These are phyloP conservation scores for Colletotrichum sublineola DNA, from an alignment of 2,329 filamentous ascomycete genomes.

Conservation along the genomic window DNA sequence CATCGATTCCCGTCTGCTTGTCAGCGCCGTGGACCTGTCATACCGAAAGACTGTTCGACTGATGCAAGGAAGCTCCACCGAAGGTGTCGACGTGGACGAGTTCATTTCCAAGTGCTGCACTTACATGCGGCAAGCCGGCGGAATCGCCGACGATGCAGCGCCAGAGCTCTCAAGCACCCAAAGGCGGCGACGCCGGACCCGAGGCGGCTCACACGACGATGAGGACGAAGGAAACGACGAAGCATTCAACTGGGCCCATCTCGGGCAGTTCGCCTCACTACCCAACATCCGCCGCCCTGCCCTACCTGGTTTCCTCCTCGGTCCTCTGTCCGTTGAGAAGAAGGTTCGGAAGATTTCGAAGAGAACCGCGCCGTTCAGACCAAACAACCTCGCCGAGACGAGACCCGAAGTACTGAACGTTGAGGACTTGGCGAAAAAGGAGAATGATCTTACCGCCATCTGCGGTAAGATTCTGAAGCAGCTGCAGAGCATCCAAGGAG, in stretches of 20 bases:
- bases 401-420: slow-evolving; percentile 83
- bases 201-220: slow-evolving; percentile 59
- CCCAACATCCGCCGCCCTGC: slow-evolving; percentile 80
- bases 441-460: slow-evolving; percentile 82
- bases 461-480: slow-evolving; percentile 80
- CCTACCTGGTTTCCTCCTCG: slow-evolving; percentile 86
- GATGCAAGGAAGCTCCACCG: slow-evolving; percentile 77
- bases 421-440: slow-evolving; percentile 81
- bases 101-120: slow-evolving; percentile 91
- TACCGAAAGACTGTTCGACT: slow-evolving; percentile 83
- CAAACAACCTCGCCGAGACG: slow-evolving; percentile 76
- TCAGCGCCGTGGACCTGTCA: slow-evolving; percentile 83
- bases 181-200: slow-evolving; percentile 56
- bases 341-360: slow-evolving; percentile 79
- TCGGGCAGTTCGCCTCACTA: slow-evolving; percentile 83
- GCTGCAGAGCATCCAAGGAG: slow-evolving; percentile 64
- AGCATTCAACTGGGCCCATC: slow-evolving; percentile 85
- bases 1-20: slow-evolving; percentile 88
- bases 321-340: slow-evolving; percentile 90
- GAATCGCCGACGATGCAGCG: slow-evolving; percentile 64
- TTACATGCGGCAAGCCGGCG: slow-evolving; percentile 82
- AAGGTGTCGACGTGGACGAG: slow-evolving; percentile 89
- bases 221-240: slow-evolving; percentile 81
- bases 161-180: slow-evolving; percentile 65
- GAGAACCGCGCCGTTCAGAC: slow-evolving; percentile 77